These are phyloP conservation scores for Hypoxylon fragiforme DNA, from an alignment of 495 filamentous ascomycete species.

Conservation along the genomic window DNA sequence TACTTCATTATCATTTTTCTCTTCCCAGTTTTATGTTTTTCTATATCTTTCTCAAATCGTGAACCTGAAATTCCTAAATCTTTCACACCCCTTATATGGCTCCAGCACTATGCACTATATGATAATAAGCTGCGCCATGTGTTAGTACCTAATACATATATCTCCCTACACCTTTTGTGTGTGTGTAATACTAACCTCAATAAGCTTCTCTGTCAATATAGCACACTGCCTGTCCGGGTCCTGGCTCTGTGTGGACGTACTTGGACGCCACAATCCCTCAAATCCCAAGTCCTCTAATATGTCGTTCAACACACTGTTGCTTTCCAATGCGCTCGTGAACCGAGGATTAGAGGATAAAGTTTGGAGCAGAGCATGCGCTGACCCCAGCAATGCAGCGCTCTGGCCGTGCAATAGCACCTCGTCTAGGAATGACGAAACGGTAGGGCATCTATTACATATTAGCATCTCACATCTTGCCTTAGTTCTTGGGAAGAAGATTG, in stretches of 20 bases:
- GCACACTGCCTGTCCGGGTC: constrained; percentile 56
- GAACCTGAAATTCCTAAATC: neutral
- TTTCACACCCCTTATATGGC: neutral
- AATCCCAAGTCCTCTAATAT: constrained; percentile 61
- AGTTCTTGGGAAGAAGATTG: neutral
- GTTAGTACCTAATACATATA: constrained; percentile 5
- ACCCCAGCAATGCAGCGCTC: constrained; percentile 51
- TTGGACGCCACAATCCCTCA: constrained; percentile 55
- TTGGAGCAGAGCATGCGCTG: constrained; percentile 55
- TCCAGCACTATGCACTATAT: no score
- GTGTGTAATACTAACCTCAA: constrained; percentile 50
- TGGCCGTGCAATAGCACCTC: constrained; percentile 59
- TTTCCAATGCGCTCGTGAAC: constrained; percentile 45
- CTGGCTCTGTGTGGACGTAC: constrained; percentile 48
- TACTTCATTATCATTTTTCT: no score
- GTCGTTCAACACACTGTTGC: constrained; percentile 46
- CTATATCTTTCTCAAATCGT: neutral
- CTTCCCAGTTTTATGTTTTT: no score
- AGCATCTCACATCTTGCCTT: constrained; percentile 1
- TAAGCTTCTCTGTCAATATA: constrained; percentile 59
- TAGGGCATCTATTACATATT: constrained; percentile 44
- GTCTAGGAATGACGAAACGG: constrained; percentile 56
- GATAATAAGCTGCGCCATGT: constrained; percentile 20
- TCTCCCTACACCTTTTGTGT: no score
- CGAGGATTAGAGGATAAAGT: constrained; percentile 52